Evolutionary conservation across 805 yeast genomes (phyloP), one percentile per base, ranked within the genome.

Genomic region (Lipomyces oligophaga): DNA sequence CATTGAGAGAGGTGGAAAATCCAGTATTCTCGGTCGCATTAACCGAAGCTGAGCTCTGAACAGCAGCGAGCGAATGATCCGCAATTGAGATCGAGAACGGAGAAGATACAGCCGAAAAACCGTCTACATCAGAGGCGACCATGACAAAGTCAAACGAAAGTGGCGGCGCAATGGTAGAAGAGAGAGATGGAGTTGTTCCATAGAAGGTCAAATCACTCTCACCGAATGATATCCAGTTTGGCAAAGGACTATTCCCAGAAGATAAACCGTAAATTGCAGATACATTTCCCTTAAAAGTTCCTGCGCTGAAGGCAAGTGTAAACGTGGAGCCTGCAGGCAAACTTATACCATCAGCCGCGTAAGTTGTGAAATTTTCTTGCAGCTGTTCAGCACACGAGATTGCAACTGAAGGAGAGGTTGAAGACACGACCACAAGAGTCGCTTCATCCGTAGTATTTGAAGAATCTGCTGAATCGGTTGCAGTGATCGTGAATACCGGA

Each of bases 81-180:
- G 98, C 98, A 30, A 90, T 83, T 21, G 83, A 69, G 30, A 93
- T 69, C 49, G 78, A 72, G 68, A 93, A 93, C 25, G 75, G 67
- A 2, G 84, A 81, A 54, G 74, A 79, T 3, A 80, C 81, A 15
- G 85, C 88, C 1, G 93, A 69, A 62, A 64, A 88, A 1, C 94
- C 96, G 21, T 66, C 65, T 59, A 79, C 78, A 60, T 88, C 96
- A 1, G 95, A 72, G 1, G 89, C 96, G 46, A 88, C 79, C 57
- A 89, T 74, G 35, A 79, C 72, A 56, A 90, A 79, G 15, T 77
- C 74, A 63, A 78, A 93, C 34, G 72, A 68, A 55, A 78, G 72
- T 33, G 95, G 85, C 8, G 97, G 97, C 0, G 98, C 98, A 57
- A 87, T 83, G 15, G 76, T 73, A 1, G 96, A 85, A 57, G 85